phyloP scores from a whole-genome alignment of 139 green algal genomes.

The Mychonastes homosphaera region DNA sequence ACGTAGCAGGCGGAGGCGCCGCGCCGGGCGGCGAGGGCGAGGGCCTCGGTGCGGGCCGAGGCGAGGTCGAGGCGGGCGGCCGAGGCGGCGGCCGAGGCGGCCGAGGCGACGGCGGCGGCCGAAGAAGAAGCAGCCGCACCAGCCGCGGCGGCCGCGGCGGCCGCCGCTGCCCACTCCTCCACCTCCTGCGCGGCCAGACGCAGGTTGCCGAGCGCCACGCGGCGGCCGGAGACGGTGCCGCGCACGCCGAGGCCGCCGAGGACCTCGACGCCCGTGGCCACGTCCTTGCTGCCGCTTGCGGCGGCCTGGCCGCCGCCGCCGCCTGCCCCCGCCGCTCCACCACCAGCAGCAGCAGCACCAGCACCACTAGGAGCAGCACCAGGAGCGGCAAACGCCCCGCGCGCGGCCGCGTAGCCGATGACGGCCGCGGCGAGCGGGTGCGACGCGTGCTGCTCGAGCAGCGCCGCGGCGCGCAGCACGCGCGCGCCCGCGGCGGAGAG shows the following conservation, averaged over 20 bases:
- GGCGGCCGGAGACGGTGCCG: too few species aligned
- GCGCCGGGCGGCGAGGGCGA: too few species aligned
- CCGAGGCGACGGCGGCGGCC: too few species aligned
- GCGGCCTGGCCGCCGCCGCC: not conserved
- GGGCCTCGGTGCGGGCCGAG: too few species aligned
- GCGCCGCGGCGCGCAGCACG: slow-evolving; percentile 16
- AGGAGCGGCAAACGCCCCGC: not conserved
- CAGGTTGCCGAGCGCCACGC: too few species aligned
- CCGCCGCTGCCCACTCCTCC: not conserved
- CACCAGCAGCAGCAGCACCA: not conserved
- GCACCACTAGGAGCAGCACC: not conserved
- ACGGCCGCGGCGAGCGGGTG: slow-evolving; percentile 29
- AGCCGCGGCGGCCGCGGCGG: slow-evolving; percentile 23
- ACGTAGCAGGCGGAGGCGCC: slow-evolving; percentile 4
- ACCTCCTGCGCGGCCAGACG: not conserved
- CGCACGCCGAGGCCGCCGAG: too few species aligned
- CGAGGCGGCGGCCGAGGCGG: too few species aligned
- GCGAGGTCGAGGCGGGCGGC: too few species aligned
- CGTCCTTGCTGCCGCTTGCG: slow-evolving; percentile 5
- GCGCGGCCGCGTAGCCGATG: slow-evolving; percentile 21
- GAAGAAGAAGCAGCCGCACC: too few species aligned
- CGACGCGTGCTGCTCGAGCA: slow-evolving; percentile 23
- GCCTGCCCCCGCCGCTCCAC: not conserved
- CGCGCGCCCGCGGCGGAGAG: not conserved
- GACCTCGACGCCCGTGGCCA: too few species aligned